Percentiles rank a stretch among this genome's conserved stretches.
Conservation (phyloP, 495 filamentous ascomycete genomes). For the Chaetomidium leptoderma region DNA sequence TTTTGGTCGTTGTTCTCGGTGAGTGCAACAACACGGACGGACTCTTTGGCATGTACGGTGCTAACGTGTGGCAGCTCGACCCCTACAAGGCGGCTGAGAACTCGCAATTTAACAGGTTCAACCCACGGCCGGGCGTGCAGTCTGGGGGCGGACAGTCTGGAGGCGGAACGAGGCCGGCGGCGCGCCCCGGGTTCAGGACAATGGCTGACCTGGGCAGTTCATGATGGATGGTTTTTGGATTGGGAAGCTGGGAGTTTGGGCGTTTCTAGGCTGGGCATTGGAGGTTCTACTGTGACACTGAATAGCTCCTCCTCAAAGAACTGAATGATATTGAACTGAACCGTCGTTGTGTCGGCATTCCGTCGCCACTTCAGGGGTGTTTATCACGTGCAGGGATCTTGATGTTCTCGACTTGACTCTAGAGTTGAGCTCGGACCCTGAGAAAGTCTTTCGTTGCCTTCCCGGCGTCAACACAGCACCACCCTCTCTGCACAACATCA, state of each 20-base stretch:
- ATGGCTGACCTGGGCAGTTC: slow-evolving; percentile 36
- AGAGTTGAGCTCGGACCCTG: background rate
- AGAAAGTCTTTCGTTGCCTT: slow-evolving; percentile 14
- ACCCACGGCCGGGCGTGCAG: slow-evolving; percentile 24
- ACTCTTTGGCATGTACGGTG: background rate
- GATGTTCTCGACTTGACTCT: background rate
- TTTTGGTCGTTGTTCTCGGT: slow-evolving; percentile 54
- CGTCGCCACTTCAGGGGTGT: slow-evolving; percentile 6
- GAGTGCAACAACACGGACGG: slow-evolving; percentile 23
- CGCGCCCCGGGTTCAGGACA: slow-evolving; percentile 39
- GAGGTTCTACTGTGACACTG: background rate
- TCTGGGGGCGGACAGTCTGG: slow-evolving; percentile 17
- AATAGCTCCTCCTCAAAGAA: background rate
- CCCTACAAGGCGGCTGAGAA: slow-evolving; percentile 60
- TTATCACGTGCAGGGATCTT: slow-evolving; percentile 5
- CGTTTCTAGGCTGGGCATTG: background rate
- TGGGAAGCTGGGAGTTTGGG: slow-evolving; percentile 14
- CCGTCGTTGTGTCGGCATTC: background rate
- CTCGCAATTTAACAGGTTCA: slow-evolving; percentile 59
- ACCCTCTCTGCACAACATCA: slow-evolving; percentile 3
- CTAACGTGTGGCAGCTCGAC: slow-evolving; percentile 52
- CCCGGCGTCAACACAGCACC: background rate
- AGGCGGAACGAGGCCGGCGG: slow-evolving; percentile 24
- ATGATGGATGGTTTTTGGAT: slow-evolving; percentile 12
- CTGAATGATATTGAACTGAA: background rate